A percentile compares a stretch with the other conserved stretches of the same genome.
phyloP scores from a whole-genome alignment of 495 filamentous ascomycete genomes.

The Podospora appendiculata region DNA sequence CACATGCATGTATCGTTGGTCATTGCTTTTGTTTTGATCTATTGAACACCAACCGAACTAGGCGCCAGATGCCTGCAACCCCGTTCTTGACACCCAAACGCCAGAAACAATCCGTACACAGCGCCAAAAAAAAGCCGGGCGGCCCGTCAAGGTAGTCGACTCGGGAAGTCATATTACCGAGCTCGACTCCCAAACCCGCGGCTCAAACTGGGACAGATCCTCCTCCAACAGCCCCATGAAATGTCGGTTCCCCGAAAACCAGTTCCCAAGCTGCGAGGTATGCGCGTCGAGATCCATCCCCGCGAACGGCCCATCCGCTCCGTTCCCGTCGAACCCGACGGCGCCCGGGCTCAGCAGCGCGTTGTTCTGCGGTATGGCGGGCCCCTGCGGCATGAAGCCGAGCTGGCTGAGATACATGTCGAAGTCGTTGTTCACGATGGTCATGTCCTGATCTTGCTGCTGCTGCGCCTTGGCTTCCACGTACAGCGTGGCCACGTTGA shows the following conservation, averaged over 20 bases:
- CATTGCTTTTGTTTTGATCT: constrained; percentile 1
- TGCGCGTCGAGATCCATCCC: constrained; percentile 19
- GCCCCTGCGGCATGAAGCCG: constrained; percentile 47
- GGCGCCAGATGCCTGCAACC: too few species aligned
- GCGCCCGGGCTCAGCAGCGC: not conserved
- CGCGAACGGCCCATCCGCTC: not conserved
- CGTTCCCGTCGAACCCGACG: not conserved
- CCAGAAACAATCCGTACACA: too few species aligned
- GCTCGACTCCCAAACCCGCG: constrained; percentile 17
- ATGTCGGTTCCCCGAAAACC: constrained; percentile 60
- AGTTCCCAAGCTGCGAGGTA: constrained; percentile 50
- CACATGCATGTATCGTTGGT: not conserved
- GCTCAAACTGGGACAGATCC: constrained; percentile 43
- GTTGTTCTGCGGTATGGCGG: constrained; percentile 2
- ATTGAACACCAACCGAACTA: too few species aligned
- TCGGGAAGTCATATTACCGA: too few species aligned
- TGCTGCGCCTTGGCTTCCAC: constrained; percentile 50
- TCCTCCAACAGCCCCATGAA: constrained; percentile 58
- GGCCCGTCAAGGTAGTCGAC: too few species aligned
- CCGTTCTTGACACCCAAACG: too few species aligned
- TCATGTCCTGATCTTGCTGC: constrained; percentile 36
- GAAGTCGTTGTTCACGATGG: constrained; percentile 51
- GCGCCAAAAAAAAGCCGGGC: too few species aligned
- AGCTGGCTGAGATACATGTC: constrained; percentile 57
- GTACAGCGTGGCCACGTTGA: constrained; percentile 54